Evolutionary conservation across 148 eudicot species (phyloP).

Genomic region (Polygonum aviculare): DNA sequence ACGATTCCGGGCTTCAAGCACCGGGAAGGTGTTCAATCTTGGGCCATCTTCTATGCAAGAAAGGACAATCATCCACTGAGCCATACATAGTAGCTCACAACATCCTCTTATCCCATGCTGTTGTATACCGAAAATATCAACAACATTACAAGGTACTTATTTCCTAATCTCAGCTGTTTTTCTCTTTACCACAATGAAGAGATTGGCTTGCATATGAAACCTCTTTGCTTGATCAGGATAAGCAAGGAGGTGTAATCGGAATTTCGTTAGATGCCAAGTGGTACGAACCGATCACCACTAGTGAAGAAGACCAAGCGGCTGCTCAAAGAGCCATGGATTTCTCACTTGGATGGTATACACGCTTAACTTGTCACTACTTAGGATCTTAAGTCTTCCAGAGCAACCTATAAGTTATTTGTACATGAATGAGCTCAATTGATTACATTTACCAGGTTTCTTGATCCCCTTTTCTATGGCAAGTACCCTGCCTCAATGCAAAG

Average conservation of each 20-base stretch:
- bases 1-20: conserved; percentile 80
- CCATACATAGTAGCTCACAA: conserved; percentile 90
- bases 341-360: conserved; percentile 73
- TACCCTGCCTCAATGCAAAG: conserved; percentile 82
- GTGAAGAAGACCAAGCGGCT: conserved; percentile 67
- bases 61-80: conserved; percentile 68
- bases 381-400: too few relatives aligned
- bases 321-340: conserved; percentile 84
- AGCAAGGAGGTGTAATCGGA: conserved; percentile 71
- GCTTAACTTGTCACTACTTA: neutral
- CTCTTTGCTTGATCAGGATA: conserved; percentile 27
- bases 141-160: conserved; percentile 60
- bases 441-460: conserved; percentile 62
- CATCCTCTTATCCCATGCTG: conserved; percentile 78
- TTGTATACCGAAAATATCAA: conserved; percentile 56
- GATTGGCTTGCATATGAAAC: neutral
- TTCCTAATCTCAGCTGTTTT: neutral
- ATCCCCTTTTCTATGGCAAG: conserved; percentile 72
- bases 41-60: conserved; percentile 58
- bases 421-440: too few relatives aligned
- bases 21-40: conserved; percentile 91
- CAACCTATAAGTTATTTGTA: too few relatives aligned
- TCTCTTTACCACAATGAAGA: neutral
- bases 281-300: conserved; percentile 70
- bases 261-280: conserved; percentile 82